Evolutionary conservation across 2,329 filamentous ascomycete genomes (phyloP).

Genomic region (Botrytis aclada): DNA sequence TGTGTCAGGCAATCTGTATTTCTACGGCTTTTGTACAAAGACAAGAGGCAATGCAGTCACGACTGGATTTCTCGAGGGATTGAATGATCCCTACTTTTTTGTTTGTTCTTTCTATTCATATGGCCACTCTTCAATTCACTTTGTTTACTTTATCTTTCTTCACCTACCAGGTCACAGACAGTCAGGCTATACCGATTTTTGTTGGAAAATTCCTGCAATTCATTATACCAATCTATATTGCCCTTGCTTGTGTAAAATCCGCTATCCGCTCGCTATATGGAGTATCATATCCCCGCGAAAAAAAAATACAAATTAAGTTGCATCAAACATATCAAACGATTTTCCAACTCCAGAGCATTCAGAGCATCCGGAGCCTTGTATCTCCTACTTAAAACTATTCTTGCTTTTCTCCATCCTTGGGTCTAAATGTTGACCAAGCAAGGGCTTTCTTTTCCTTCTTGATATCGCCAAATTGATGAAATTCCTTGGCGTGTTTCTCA

Average conservation of each 20-base stretch:
- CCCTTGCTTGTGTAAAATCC: neutral
- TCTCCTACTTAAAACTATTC: neutral
- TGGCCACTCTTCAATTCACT: neutral
- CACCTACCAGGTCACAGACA: neutral
- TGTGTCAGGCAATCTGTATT: neutral
- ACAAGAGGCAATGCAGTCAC: neutral
- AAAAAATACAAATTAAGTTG: neutral
- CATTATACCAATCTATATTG: neutral
- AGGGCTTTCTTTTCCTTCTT: neutral
- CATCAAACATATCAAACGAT: neutral
- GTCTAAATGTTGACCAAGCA: neutral
- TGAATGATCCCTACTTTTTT: neutral
- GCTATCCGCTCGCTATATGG: neutral
- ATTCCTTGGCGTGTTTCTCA: neutral
- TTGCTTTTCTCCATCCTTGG: neutral
- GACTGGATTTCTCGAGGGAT: neutral
- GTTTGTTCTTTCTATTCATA: neutral
- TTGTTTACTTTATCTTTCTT: neutral
- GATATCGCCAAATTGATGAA: neutral
- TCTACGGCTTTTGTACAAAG: neutral
- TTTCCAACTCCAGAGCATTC: neutral
- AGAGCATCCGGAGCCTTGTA: neutral
- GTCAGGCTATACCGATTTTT: neutral
- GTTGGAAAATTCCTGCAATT: neutral
- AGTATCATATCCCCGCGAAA: neutral